These are phyloP conservation scores for Tylopilus balloui DNA, from an alignment of 768 basidiomycete species.

Conservation along the genomic window DNA sequence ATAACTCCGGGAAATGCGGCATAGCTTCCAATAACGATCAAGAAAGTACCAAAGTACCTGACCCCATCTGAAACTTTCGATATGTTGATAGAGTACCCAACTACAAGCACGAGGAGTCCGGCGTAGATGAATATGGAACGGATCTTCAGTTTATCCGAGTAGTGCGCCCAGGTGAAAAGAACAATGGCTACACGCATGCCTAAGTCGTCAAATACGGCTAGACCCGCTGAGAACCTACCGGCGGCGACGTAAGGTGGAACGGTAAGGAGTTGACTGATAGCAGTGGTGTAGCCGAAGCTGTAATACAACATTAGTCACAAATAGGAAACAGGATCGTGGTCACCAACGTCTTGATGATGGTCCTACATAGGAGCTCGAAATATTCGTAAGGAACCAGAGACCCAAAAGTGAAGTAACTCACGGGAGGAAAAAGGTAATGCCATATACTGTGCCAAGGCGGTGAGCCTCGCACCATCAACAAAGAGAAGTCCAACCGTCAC, in stretches of 20 bases:
- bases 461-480: background rate
- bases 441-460: conserved; percentile 45
- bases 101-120: conserved; percentile 45
- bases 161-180: conserved; percentile 48
- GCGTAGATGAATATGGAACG: conserved; percentile 58
- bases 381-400: background rate
- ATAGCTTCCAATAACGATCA: conserved; percentile 58
- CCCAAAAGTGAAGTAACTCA: conserved; percentile 33
- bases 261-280: conserved; percentile 61
- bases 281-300: conserved; percentile 55
- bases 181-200: conserved; percentile 40
- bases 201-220: background rate
- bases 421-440: conserved; percentile 69
- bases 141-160: conserved; percentile 51
- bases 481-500: conserved; percentile 21
- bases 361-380: conserved; percentile 31
- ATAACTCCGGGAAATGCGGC: conserved; percentile 55
- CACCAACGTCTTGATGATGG: conserved; percentile 51
- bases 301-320: conserved; percentile 1
- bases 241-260: conserved; percentile 64
- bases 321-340: background rate
- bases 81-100: conserved; percentile 65
- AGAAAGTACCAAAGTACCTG: conserved; percentile 73
- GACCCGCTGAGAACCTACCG: conserved; percentile 37
- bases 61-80: conserved; percentile 45